Conservation (phyloP, 495 filamentous ascomycete species). For the Pseudoneurospora amorphoporcata region DNA sequence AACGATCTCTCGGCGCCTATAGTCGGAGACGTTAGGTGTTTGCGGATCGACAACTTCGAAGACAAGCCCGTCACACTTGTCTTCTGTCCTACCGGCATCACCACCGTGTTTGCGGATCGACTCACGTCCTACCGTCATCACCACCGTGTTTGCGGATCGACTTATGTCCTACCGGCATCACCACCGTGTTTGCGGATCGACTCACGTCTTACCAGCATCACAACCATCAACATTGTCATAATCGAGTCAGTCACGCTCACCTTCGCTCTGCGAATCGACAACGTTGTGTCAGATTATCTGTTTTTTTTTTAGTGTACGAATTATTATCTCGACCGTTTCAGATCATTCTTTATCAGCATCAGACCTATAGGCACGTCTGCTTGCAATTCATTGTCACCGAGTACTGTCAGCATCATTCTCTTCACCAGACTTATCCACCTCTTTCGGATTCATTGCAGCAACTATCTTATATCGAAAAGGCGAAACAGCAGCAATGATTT, state of each 20-base stretch:
- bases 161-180: background rate
- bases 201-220: background rate
- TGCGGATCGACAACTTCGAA: background rate
- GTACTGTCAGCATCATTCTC: background rate
- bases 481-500: background rate
- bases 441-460: background rate
- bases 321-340: background rate
- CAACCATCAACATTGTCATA: background rate
- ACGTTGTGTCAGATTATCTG: background rate
- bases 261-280: background rate
- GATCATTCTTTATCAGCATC: background rate
- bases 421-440: background rate
- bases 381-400: background rate
- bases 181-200: background rate
- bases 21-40: background rate
- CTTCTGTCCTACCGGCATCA: background rate
- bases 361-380: background rate
- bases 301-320: background rate
- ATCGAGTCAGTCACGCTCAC: background rate
- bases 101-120: no score
- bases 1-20: background rate
- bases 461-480: background rate
- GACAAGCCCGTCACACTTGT: background rate
- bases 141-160: no score
- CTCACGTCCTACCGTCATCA: no score